A percentile compares a stretch with the other conserved stretches of the same genome.
Evolutionary conservation across 1,284 basidiomycete species (phyloP).

Genomic region (Sanguinoderma infundibulare): DNA sequence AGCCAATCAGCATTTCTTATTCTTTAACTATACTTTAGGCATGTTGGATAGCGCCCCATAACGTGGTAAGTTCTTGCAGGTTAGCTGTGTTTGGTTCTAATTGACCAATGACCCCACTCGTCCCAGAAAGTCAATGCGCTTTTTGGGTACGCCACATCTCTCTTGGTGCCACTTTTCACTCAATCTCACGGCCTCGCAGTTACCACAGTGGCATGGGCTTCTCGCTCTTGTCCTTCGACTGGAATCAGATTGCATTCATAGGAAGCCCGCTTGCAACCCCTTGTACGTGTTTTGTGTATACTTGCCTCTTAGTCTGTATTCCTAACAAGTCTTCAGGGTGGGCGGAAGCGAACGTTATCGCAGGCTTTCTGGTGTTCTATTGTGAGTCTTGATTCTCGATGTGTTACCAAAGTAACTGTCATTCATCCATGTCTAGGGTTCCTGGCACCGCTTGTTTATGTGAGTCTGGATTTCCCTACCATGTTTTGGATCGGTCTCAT

Average conservation of each 20-base stretch:
- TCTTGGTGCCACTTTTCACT: background rate
- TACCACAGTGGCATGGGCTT: conserved; percentile 61
- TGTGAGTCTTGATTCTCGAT: conserved; percentile 39
- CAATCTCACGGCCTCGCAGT: conserved; percentile 10
- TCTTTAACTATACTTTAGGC: conserved; percentile 24
- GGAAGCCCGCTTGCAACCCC: conserved; percentile 53
- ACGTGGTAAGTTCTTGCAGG: conserved; percentile 39
- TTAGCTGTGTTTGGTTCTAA: background rate
- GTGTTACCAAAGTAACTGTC: background rate
- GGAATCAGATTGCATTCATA: conserved; percentile 70
- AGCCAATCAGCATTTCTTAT: background rate
- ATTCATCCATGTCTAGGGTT: conserved; percentile 45
- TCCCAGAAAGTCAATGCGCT: conserved; percentile 64
- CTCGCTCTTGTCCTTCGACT: conserved; percentile 70
- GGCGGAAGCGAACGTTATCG: conserved; percentile 82
- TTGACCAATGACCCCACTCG: background rate
- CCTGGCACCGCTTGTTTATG: conserved; percentile 68
- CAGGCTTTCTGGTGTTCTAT: conserved; percentile 80
- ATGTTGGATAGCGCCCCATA: conserved; percentile 82
- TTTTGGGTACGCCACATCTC: conserved; percentile 59
- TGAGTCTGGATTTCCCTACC: conserved; percentile 19
- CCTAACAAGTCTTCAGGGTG: conserved; percentile 44
- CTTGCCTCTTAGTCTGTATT: background rate
- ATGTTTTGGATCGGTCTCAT: background rate
- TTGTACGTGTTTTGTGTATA: conserved; percentile 28